These are phyloP conservation scores for Sclerotinia glacialis DNA, from an alignment of 2,329 filamentous ascomycete genomes.

Conservation along the genomic window DNA sequence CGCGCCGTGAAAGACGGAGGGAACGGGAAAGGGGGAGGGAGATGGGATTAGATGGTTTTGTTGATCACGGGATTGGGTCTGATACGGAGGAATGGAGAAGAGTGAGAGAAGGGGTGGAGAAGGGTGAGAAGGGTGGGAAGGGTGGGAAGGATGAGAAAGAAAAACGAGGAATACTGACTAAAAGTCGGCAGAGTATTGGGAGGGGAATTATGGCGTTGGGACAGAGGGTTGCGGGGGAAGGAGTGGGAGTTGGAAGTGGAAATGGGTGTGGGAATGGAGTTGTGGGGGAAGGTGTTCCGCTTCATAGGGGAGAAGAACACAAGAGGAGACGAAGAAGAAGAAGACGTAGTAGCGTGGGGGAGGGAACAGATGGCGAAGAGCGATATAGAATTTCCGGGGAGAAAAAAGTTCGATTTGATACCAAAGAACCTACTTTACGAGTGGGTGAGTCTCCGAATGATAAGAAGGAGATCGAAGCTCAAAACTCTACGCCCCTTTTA, in stretches of 20 bases:
- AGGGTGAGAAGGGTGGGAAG: not conserved
- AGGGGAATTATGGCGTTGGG: not conserved
- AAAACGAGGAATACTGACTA: not conserved
- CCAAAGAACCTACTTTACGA: too few species aligned
- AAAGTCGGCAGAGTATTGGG: slow-evolving; percentile 12
- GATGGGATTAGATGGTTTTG: not conserved
- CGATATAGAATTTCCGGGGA: not conserved
- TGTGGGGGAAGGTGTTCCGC: not conserved
- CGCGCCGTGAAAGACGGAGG: not conserved
- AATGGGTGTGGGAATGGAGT: too few species aligned
- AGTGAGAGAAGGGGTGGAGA: not conserved
- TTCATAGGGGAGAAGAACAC: not conserved
- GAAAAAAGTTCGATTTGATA: not conserved
- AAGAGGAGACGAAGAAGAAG: not conserved
- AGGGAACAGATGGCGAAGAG: not conserved
- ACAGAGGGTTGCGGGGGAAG: not conserved
- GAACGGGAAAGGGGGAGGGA: not conserved
- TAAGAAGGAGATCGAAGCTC: not conserved
- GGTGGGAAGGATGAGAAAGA: not conserved
- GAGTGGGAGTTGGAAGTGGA: too few species aligned
- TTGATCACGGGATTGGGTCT: not conserved
- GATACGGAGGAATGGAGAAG: too few species aligned
- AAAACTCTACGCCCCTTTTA: not conserved
- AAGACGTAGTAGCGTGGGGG: not conserved
- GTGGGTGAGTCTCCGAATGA: not conserved